phyloP scores from a whole-genome alignment of 176 grass and related monocot genomes.

The Ampelocalamus luodianensis region DNA sequence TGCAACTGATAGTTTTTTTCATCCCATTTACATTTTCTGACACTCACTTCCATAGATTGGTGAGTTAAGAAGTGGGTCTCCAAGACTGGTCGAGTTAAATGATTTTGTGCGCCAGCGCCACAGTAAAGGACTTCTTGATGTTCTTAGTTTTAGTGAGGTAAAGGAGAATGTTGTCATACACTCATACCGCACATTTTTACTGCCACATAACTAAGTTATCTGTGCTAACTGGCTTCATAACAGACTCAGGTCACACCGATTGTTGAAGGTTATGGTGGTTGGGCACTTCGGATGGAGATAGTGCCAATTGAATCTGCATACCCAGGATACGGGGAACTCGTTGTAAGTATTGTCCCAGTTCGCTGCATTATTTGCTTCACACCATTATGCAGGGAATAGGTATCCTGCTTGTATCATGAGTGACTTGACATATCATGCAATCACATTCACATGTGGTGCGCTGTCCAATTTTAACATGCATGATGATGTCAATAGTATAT shows the following conservation, averaged over 20 bases:
- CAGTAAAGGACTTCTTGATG: slow-evolving; percentile 76
- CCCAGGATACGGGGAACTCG: slow-evolving; percentile 87
- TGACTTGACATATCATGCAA: not conserved
- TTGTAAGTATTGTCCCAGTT: slow-evolving; percentile 61
- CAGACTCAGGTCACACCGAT: slow-evolving; percentile 96
- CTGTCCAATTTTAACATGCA: not conserved
- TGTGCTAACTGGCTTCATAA: slow-evolving; percentile 48
- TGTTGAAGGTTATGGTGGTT: slow-evolving; percentile 98
- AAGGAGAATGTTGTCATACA: slow-evolving; percentile 10
- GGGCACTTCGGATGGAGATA: slow-evolving; percentile 89
- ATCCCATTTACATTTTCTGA: not conserved
- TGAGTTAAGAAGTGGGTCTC: slow-evolving; percentile 92
- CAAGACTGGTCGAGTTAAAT: slow-evolving; percentile 87
- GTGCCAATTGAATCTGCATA: slow-evolving; percentile 99
- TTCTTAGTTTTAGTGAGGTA: slow-evolving; percentile 99
- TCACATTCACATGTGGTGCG: not conserved
- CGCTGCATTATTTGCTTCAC: slow-evolving; percentile 7
- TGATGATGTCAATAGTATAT: slow-evolving; percentile 5
- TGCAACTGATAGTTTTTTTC: slow-evolving; percentile 9
- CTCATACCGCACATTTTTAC: not conserved
- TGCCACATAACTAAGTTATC: slow-evolving; percentile 7
- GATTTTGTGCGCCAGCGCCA: slow-evolving; percentile 77
- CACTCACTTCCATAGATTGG: slow-evolving; percentile 66
- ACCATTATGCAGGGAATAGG: not conserved
- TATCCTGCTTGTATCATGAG: slow-evolving; percentile 4